Evolutionary conservation across 1,284 basidiomycete species (phyloP), one percentile per base, ranked within the genome.

Genomic region (Ustilago nuda): DNA sequence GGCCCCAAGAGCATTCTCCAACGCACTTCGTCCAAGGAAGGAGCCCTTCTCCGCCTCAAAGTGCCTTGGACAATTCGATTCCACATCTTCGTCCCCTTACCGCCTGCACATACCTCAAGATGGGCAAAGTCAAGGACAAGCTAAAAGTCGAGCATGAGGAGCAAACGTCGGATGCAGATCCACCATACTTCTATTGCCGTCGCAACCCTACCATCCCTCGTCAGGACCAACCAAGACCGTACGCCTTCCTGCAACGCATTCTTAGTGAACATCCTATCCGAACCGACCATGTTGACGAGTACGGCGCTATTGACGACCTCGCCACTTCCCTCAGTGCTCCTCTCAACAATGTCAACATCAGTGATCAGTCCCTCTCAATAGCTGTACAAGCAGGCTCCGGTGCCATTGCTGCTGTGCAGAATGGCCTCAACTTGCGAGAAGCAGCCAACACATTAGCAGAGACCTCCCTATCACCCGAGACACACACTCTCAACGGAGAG

Each of bases 151-250:
- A 51, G 4, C 46, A 60, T 7, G 58, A 33, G 11, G 65, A 58
- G 13, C 8, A 2, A 7, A 54, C 27, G 9, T 56, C 23, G 15
- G 66, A 72, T 1, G 56, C 48, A 15, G 66, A 68, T n/a, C 62
- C 68, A 8, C 70, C 70, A 32, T 70, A 77, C 61, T 77, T 77
- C 15, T 76, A 69, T 54, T 76, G 74, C 32, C 69, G 74, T 15
- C 74, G 74, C 48, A 69, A 69, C 23, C 69, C 74, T 0, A 76
- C 74, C 30, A 69, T 72, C 4, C 74, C 74, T 43, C 69, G 69
- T 30, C 65, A 69, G 35, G 48, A 56, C 17, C 69, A 66, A 54
- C 69, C 74, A 8, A 57, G 62, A 51, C 74, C 74, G 1, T 72
- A 72, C 56, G 74, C 69, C 30, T 76, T 76, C 30, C 54, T 76